Conservation (phyloP, 2,329 filamentous ascomycete species). For the Aspergillus quadricinctus region DNA sequence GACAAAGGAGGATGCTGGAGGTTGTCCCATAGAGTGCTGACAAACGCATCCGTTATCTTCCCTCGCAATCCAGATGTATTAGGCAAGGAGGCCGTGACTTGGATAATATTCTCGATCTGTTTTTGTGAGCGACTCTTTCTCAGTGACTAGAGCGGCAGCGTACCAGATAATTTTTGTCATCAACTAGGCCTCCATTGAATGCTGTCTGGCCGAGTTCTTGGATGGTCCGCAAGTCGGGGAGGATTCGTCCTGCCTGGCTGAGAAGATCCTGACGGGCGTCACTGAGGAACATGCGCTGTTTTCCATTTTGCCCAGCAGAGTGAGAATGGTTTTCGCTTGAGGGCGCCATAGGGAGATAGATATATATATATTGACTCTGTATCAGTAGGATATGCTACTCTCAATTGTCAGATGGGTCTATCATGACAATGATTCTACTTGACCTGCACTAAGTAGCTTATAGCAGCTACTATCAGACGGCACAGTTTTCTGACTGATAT, state of each 20-base stretch:
- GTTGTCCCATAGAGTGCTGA: constrained; percentile 3
- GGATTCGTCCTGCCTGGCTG: constrained; percentile 7
- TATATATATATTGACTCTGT: neutral
- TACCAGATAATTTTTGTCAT: constrained; percentile 10
- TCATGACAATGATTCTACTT: no score
- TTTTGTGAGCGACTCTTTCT: neutral
- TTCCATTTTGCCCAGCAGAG: neutral
- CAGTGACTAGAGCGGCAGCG: neutral
- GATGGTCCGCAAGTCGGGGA: constrained; percentile 4
- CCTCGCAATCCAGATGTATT: constrained; percentile 3
- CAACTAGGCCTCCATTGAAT: constrained; percentile 6
- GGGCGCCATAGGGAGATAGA: neutral
- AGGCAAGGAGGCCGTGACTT: constrained; percentile 4
- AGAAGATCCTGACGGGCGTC: constrained; percentile 3
- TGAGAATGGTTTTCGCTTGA: neutral
- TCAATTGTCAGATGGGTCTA: no score
- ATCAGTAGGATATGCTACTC: no score
- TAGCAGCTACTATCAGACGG: no score
- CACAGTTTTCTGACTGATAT: no score
- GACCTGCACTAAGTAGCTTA: no score
- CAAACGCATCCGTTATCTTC: constrained; percentile 1
- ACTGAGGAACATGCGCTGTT: constrained; percentile 4
- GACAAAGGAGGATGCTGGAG: constrained; percentile 3
- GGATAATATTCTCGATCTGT: constrained; percentile 7
- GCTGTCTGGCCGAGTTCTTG: constrained; percentile 1